Base-by-base conservation (phyloP, 176 grass and related monocot species). In the Oryza glaberrima region DNA sequence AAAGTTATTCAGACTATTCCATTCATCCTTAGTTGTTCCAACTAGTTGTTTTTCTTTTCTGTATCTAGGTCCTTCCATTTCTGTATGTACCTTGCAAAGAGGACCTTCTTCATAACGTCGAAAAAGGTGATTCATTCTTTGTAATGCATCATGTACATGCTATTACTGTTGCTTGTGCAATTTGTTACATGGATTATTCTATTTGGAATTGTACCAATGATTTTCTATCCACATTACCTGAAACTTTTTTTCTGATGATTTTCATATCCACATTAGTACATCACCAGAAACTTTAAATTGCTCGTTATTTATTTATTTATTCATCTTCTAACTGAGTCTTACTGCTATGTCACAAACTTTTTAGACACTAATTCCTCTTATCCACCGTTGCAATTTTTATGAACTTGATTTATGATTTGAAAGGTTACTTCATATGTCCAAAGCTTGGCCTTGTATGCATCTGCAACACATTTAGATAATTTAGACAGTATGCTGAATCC, bases 41-140 rank as follows among this genome's bases (percentile, higher is more conserved):
- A 73, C 77, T 64, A 61, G 17, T 51, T 74, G 56, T 44, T 83
- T 25, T 45, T 61, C 74, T 78, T 68, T 90, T 44, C 40, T 38
- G 7, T 73, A 77, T 84, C 75, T 77, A 94, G 92, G 89, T 77
- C 52, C 73, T 94, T 81, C 92, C 92, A 34, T 94, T 89, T 81
- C 84, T 94, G 81, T 92, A 92, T 83, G 78, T 94, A 72, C 87
- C 87, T 78, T 94, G 92, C 84, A 81, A 84, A 12, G 86, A 92
- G 19, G 92, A 94, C 69, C 76, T 94, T 38, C 86, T 87, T 16
- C 63, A 72, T 81, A 85, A 90, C 77, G 35, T 86, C 40, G 81
- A 85, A 22, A 82, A 65, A 89, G 89, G 85, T 90, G 47, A 90
- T 60, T 71, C 30, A 26, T 72, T 5, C 20, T 83, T 77, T 25